These are phyloP conservation scores for Voacanga thouarsii DNA, from an alignment of 257 asterid species.

Conservation along the genomic window DNA sequence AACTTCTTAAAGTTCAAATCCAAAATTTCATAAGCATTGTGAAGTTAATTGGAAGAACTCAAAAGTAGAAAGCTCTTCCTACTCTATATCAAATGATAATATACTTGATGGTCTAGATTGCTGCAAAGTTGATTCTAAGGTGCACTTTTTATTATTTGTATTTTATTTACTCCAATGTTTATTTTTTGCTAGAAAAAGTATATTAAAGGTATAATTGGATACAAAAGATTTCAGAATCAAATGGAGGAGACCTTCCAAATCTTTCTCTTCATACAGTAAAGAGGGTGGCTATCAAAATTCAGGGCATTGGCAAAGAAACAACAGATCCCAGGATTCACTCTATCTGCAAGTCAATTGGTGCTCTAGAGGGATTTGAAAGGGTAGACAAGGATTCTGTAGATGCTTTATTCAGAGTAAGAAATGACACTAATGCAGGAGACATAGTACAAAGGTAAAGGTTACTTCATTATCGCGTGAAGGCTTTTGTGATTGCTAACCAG, in stretches of 20 bases:
- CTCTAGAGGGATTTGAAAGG: slow-evolving; percentile 44
- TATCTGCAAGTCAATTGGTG: slow-evolving; percentile 42
- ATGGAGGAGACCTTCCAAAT: slow-evolving; percentile 35
- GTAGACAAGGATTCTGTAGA: slow-evolving; percentile 32
- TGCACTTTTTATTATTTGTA: slow-evolving; percentile 11
- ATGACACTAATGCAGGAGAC: slow-evolving; percentile 17
- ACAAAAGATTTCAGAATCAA: slow-evolving; percentile 38
- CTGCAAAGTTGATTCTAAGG: slow-evolving; percentile 45
- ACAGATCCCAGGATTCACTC: slow-evolving; percentile 31
- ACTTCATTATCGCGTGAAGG: too few species aligned
- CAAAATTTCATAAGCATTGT: not conserved
- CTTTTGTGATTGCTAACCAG: too few species aligned
- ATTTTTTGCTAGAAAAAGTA: not conserved
- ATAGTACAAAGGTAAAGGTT: too few species aligned
- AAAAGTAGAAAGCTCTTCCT: too few species aligned
- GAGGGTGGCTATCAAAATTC: slow-evolving; percentile 39
- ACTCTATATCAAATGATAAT: too few species aligned
- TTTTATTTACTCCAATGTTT: not conserved
- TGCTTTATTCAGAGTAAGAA: slow-evolving; percentile 41
- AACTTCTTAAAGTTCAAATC: slow-evolving; percentile 15
- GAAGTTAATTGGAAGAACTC: too few species aligned
- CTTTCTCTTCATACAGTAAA: slow-evolving; percentile 21
- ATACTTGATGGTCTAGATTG: too few species aligned
- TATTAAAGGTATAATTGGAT: slow-evolving; percentile 6
- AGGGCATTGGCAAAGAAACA: too few species aligned